phyloP scores from a whole-genome alignment of 495 filamentous ascomycete genomes.

The Pseudoneurospora amorphoporcata region DNA sequence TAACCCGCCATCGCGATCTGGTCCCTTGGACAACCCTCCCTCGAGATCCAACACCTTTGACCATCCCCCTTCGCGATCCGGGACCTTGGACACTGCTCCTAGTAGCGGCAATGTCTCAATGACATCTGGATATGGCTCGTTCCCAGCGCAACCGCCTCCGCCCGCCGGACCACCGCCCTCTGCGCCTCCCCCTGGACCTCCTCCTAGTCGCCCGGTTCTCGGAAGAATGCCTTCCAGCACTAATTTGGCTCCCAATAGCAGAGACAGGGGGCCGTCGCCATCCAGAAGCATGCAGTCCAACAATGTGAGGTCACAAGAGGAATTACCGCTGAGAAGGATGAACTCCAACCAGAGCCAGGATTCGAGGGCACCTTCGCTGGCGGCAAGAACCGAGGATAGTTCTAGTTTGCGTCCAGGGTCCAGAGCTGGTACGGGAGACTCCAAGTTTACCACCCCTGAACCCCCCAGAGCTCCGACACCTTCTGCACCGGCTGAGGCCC shows the following conservation, averaged over 20 bases:
- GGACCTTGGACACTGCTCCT: conserved; percentile 18
- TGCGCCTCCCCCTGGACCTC: not conserved
- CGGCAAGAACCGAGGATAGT: conserved; percentile 37
- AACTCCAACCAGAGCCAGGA: conserved; percentile 47
- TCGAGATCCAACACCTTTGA: conserved; percentile 15
- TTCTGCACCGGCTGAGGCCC: conserved; percentile 29
- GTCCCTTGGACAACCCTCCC: not conserved
- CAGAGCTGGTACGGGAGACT: conserved; percentile 26
- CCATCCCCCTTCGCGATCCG: conserved; percentile 24
- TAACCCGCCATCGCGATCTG: not conserved
- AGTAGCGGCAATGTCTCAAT: conserved; percentile 17
- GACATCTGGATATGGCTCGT: conserved; percentile 16
- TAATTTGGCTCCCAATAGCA: conserved; percentile 25
- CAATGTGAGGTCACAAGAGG: conserved; percentile 26
- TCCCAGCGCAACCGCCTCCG: not conserved
- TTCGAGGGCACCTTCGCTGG: conserved; percentile 36
- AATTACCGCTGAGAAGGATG: conserved; percentile 34
- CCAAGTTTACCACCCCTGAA: conserved; percentile 27
- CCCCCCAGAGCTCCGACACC: conserved; percentile 14
- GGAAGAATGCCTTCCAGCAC: conserved; percentile 20
- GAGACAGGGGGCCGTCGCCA: conserved; percentile 23
- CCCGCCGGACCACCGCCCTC: conserved; percentile 6
- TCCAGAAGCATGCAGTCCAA: conserved; percentile 36
- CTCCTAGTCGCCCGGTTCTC: conserved; percentile 2
- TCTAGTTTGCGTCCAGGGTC: conserved; percentile 38